These are phyloP conservation scores for Pseudozyma hubeiensis DNA, from an alignment of 1,284 basidiomycete species.

Conservation along the genomic window DNA sequence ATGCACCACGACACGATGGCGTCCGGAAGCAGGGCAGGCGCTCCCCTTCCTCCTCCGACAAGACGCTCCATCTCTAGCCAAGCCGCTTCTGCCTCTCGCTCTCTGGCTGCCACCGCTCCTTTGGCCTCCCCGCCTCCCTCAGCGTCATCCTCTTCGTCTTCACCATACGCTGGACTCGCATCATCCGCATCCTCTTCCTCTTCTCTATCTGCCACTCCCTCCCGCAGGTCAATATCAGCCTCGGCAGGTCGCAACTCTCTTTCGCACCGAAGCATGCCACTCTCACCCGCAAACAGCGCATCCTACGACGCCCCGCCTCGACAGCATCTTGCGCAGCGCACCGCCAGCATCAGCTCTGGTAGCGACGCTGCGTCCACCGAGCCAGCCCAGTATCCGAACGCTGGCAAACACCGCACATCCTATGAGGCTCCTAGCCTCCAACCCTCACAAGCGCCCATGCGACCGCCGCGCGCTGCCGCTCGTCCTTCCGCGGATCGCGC, in stretches of 20 bases:
- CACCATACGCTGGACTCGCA: constrained; percentile 21
- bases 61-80: constrained; percentile 41
- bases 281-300: background rate
- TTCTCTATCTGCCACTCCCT: constrained; percentile 2
- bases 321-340: background rate
- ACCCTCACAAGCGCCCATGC: background rate
- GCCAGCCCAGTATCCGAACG: background rate
- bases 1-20: constrained; percentile 13
- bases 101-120: constrained; percentile 12
- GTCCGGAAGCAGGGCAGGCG: constrained; percentile 9
- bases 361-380: background rate
- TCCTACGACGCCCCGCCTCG: background rate
- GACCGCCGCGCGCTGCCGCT: background rate
- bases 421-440: background rate
- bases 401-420: background rate
- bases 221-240: constrained; percentile 11
- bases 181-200: constrained; percentile 26
- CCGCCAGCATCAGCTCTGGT: constrained; percentile 14
- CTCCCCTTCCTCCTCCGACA: constrained; percentile 7
- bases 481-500: constrained; percentile 2
- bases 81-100: constrained; percentile 32
- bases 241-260: constrained; percentile 3
- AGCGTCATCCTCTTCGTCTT: constrained; percentile 10
- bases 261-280: constrained; percentile 10
- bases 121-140: too few relatives aligned